Base-by-base conservation (phyloP, 331 rosid genomes). In the Dryas integrifolia region DNA sequence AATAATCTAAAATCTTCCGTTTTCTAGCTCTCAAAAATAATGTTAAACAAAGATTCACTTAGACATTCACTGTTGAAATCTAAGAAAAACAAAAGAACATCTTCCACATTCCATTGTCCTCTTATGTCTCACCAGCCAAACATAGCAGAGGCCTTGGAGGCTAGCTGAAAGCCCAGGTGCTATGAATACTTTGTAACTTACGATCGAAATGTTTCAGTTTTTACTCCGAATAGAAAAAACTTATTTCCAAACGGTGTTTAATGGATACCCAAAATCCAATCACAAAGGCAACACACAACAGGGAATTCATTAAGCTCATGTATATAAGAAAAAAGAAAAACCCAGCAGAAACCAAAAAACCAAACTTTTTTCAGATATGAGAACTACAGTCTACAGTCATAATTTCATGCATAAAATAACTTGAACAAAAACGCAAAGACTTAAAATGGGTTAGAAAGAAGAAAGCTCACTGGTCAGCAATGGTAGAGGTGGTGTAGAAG, bases 381-480 rank as follows among this genome's bases (percentile, higher is more conserved):
- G 51, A 69, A 15, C 56, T 0, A 50, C 51, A 57, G 58, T 69
- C 21, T 35, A 15, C 15, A 59, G 16, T 14, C 65, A 59, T 16
- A 48, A 55, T 45, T 64, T 55, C 4, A 8, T 57, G 30, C 7
- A 21, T 0, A 61, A 41, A 67, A 15, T 7, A 47, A 46, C 13
- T 8, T 16, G 43, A 24, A 53, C 41, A 69, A 10, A 15, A 51
- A 5, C 56, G 48, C 58, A 47, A 60, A 70, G 39, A 11, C 59
- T 9, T 44, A 9, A 30, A 9, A 38, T 41, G 72, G 50, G 21
- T 57, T 18, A 45, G 35, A 55, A 73, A 58, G 55, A 58, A 72
- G 50, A 58, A 16, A 74, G 77, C 84, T 71, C 60, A 81, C 67
- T 74, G 79, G 81, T 84, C 61, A 67, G 63, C 9, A 59, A 76